Evolutionary conservation across 2,329 filamentous ascomycete genomes (phyloP).

Genomic region (Colletotrichum acutatum): DNA sequence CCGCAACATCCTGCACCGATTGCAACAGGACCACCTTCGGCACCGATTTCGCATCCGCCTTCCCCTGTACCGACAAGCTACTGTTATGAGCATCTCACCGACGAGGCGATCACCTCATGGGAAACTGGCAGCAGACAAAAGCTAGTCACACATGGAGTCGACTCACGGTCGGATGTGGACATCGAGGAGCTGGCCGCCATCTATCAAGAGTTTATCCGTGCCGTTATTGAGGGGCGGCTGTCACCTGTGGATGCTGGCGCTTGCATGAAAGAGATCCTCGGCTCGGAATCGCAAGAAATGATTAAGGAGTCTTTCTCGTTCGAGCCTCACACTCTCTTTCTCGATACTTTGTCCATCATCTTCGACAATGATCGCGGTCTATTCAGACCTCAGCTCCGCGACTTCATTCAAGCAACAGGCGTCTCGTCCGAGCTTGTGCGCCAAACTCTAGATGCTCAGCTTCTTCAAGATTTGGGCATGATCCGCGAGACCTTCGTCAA

Average conservation of each 20-base stretch:
- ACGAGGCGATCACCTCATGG: conserved; percentile 77
- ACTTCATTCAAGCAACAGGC: conserved; percentile 77
- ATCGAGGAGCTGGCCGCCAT: conserved; percentile 75
- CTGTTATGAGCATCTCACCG: conserved; percentile 81
- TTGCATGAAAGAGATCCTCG: conserved; percentile 79
- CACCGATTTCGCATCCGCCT: conserved; percentile 38
- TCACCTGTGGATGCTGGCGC: conserved; percentile 75
- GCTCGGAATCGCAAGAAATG: conserved; percentile 62
- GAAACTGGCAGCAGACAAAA: conserved; percentile 69
- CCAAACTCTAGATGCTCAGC: conserved; percentile 80
- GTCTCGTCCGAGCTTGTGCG: conserved; percentile 81
- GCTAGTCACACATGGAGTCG: conserved; percentile 72
- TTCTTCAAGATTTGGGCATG: conserved; percentile 81
- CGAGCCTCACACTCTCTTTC: conserved; percentile 77
- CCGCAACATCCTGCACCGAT: conserved; percentile 41
- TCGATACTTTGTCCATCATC: conserved; percentile 85
- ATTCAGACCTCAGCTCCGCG: conserved; percentile 64
- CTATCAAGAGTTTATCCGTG: conserved; percentile 86
- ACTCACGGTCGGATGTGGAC: conserved; percentile 76
- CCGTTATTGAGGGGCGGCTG: conserved; percentile 77
- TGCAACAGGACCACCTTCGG: conserved; percentile 40
- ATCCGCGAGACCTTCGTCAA: conserved; percentile 87
- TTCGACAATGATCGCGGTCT: conserved; percentile 73
- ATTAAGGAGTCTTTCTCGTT: conserved; percentile 63
- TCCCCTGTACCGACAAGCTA: conserved; percentile 61